Base-by-base conservation (phyloP, 352 stramenopile species). In the Blastocystis hominis region DNA sequence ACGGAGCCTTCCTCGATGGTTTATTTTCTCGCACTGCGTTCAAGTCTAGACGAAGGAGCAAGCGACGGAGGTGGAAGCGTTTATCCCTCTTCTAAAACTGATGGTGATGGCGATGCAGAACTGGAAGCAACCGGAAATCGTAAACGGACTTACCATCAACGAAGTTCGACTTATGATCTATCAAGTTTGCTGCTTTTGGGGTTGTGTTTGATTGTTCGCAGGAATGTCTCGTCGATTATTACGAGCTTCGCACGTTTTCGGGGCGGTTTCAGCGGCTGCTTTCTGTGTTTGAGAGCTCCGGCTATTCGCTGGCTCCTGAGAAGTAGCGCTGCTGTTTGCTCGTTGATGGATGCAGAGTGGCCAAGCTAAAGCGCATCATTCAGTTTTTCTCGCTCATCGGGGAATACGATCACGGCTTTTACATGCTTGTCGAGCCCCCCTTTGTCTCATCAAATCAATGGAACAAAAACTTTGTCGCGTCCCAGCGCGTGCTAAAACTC, bases 241-340 rank as follows among this genome's bases (percentile, higher is more conserved):
- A 98, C 89, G 95, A 95, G 7, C 93, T 99, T 80, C 95, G 97
- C 86, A 98, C 98, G 90, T 96, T 95, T 69, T 98, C 98, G 89
- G 94, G 94, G 55, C 92, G 97, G n/a, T 91, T 99, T 20, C 97
- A 96, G 63, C 98, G 94, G 40, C 90, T 99, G 5, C 89, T 99
- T 64, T 90, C 95, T 15, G 98, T 95, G 44, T 90, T 99, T 24
- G 38, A 55, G 20, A 40, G 62, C 3, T 10, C 62, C 10, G 42
- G 62, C 44, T 24, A 40, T 9, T 78, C 68, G 10, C 40, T 61
- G 20, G 10, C 44, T 20, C 24, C 24, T 2, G 62, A n/a, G 34
- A 20, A 9, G 7, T 15, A 70, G n/a, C n/a, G n/a, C n/a, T n/a
- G n/a, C n/a, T n/a, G n/a, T n/a, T n/a, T n/a, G n/a, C n/a, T n/a